These are phyloP conservation scores for Eucalyptus caleyi DNA, from an alignment of 345 rosid genomes.

Conservation along the genomic window DNA sequence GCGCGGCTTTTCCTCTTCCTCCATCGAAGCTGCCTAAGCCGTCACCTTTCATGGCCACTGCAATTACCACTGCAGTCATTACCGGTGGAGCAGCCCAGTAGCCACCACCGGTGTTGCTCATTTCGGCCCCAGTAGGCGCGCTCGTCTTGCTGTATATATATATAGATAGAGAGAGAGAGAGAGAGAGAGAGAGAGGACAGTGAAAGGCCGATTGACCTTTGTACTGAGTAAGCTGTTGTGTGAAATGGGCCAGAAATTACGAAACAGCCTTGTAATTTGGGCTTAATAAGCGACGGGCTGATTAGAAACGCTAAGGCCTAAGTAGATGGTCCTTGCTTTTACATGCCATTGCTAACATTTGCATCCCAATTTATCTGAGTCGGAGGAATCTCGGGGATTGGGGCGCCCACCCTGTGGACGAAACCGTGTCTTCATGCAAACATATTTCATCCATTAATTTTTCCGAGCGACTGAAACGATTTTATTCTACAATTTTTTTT, in stretches of 20 bases:
- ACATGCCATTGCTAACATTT: background rate
- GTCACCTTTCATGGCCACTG: conserved; percentile 55
- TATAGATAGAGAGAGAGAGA: background rate
- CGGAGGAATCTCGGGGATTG: background rate
- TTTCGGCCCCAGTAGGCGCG: background rate
- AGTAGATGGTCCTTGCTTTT: background rate
- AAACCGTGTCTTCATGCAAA: background rate
- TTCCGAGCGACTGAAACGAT: no score
- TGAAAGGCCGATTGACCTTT: background rate
- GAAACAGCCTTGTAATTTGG: background rate
- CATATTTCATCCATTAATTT: background rate
- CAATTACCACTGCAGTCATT: background rate
- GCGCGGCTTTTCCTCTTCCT: no score
- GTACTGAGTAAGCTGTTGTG: background rate
- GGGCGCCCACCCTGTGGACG: background rate
- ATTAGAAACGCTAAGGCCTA: background rate
- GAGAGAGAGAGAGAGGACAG: background rate
- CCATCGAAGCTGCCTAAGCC: conserved; percentile 8
- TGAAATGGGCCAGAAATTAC: background rate
- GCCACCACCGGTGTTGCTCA: background rate
- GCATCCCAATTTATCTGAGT: background rate
- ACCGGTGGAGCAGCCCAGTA: background rate
- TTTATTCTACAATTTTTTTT: no score
- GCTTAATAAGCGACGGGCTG: background rate
- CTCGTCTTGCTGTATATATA: background rate